These are phyloP conservation scores for Ceratocystis diversiconidia DNA, from an alignment of 2,329 filamentous ascomycete genomes.

Conservation along the genomic window DNA sequence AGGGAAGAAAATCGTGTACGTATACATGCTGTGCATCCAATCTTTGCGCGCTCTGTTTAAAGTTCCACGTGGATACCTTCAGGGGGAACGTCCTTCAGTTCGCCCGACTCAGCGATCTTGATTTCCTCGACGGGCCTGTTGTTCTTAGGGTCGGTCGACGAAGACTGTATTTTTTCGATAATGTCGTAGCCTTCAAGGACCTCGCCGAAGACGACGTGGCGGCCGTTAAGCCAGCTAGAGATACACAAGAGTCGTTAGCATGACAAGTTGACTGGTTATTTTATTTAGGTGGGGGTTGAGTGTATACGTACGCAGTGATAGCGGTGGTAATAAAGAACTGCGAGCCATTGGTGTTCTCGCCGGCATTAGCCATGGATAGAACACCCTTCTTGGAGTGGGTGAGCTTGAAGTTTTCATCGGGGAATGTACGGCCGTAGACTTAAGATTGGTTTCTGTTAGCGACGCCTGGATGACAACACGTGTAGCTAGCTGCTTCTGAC, in stretches of 20 bases:
- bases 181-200: conserved; percentile 75
- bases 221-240: conserved; percentile 62
- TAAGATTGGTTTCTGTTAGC: conserved; percentile 3
- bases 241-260: not conserved
- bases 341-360: conserved; percentile 73
- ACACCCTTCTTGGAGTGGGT: conserved; percentile 78
- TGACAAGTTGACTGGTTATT: not conserved
- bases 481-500: conserved; percentile 23
- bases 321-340: conserved; percentile 88
- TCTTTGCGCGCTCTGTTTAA: conserved; percentile 33
- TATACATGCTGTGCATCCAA: not conserved
- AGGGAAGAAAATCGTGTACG: not conserved
- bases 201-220: conserved; percentile 79
- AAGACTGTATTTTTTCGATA: conserved; percentile 64
- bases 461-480: not conserved
- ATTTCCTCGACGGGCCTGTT: conserved; percentile 57
- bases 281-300: not conserved
- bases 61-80: conserved; percentile 92
- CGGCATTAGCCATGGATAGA: conserved; percentile 74
- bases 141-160: conserved; percentile 41
- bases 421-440: conserved; percentile 74
- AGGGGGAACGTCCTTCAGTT: conserved; percentile 58
- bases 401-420: conserved; percentile 89
- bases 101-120: conserved; percentile 72
- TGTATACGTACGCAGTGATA: conserved; percentile 49